These are phyloP conservation scores for Nitzschia sp. DNA, from an alignment of 108 stramenopile genomes.

Conservation along the genomic window DNA sequence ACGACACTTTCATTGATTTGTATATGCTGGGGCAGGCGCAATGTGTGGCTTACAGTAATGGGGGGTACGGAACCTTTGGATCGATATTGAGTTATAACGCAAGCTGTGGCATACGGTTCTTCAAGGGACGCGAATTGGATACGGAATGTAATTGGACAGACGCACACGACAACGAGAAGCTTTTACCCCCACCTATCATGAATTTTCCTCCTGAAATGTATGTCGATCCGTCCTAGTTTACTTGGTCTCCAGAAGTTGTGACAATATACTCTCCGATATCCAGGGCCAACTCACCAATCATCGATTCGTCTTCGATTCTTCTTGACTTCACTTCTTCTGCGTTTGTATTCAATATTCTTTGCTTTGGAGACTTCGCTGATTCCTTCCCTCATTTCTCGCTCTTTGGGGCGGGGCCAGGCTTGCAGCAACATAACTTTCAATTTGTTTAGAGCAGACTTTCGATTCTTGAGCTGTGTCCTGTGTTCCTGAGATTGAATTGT, in stretches of 20 bases:
- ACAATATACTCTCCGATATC: not conserved
- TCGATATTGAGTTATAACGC: slow-evolving; percentile 32
- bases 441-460: slow-evolving; percentile 77
- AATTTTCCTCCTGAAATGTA: too few species aligned
- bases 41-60: slow-evolving; percentile 37
- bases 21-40: slow-evolving; percentile 35
- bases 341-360: slow-evolving; percentile 63
- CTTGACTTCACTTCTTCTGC: slow-evolving; percentile 45
- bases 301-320: slow-evolving; percentile 27
- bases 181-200: too few species aligned
- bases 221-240: too few species aligned
- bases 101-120: slow-evolving; percentile 25
- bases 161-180: not conserved
- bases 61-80: slow-evolving; percentile 41
- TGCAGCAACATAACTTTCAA: slow-evolving; percentile 59
- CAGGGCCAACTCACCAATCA: slow-evolving; percentile 15
- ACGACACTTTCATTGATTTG: slow-evolving; percentile 41
- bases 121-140: slow-evolving; percentile 8
- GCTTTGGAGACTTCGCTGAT: slow-evolving; percentile 62
- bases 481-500: slow-evolving; percentile 72
- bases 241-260: too few species aligned
- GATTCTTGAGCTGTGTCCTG: slow-evolving; percentile 85
- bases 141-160: slow-evolving; percentile 21
- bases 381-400: slow-evolving; percentile 65
- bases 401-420: slow-evolving; percentile 72